Conservation (phyloP, 768 basidiomycete genomes). For the Collybia sordida region DNA sequence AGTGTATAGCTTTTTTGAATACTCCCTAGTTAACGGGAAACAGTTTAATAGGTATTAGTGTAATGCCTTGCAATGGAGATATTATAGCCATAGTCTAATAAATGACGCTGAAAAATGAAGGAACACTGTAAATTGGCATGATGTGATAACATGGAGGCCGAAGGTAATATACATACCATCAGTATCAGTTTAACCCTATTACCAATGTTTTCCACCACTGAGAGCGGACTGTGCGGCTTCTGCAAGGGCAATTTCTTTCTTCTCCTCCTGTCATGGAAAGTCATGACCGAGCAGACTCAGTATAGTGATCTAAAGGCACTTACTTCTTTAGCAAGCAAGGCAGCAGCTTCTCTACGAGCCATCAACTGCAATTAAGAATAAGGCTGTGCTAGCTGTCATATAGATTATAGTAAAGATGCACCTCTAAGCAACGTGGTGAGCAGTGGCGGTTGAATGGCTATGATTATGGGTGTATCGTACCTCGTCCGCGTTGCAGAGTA, state of each 20-base stretch:
- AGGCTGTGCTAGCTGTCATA: background rate
- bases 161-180: too few relatives aligned
- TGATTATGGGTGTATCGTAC: constrained; percentile 29
- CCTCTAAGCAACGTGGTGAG: constrained; percentile 21
- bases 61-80: too few relatives aligned
- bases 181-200: too few relatives aligned
- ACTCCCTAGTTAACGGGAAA: too few relatives aligned
- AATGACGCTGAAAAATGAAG: too few relatives aligned
- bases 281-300: background rate
- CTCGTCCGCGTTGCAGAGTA: constrained; percentile 54
- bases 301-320: background rate
- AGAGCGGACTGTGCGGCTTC: constrained; percentile 38
- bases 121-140: too few relatives aligned
- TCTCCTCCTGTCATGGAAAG: constrained; percentile 29
- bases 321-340: constrained; percentile 28
- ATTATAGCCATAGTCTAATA: too few relatives aligned
- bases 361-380: constrained; percentile 24
- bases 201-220: background rate
- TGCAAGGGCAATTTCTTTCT: constrained; percentile 37
- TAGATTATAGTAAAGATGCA: constrained; percentile 18
- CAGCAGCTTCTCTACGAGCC: constrained; percentile 27
- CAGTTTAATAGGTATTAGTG: too few relatives aligned
- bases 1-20: too few relatives aligned
- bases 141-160: too few relatives aligned
- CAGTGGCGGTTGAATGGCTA: constrained; percentile 3